Evolutionary conservation across 495 filamentous ascomycete species (phyloP).

Genomic region (Tuber borchii): DNA sequence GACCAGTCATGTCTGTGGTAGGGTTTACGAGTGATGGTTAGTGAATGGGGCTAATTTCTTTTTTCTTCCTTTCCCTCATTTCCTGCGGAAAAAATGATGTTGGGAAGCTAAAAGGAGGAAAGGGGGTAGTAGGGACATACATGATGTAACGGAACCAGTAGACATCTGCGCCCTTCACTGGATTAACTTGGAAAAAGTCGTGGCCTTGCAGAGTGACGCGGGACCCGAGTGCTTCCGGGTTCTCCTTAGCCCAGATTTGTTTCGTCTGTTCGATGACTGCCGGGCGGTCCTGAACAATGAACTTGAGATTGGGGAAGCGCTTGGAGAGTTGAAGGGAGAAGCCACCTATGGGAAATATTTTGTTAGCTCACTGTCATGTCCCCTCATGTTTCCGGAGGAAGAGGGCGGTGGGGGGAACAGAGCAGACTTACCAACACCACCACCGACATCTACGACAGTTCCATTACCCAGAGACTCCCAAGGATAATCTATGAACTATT

Average conservation of each 20-base stretch:
- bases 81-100: neutral
- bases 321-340: constrained; percentile 41
- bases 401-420: neutral
- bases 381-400: neutral
- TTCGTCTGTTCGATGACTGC: constrained; percentile 41
- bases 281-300: constrained; percentile 45
- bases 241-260: constrained; percentile 39
- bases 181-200: constrained; percentile 46
- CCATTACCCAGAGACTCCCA: constrained; percentile 43
- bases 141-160: constrained; percentile 47
- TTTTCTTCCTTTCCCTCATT: neutral
- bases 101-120: neutral
- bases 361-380: neutral
- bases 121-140: constrained; percentile 13
- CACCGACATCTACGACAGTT: constrained; percentile 46
- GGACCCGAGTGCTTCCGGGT: constrained; percentile 37
- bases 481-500: constrained; percentile 41
- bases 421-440: constrained; percentile 41
- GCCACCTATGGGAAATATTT: constrained; percentile 32
- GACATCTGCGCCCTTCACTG: constrained; percentile 44
- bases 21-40: neutral
- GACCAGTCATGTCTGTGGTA: constrained; percentile 43
- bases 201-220: constrained; percentile 44
- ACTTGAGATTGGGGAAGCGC: constrained; percentile 42
- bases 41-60: constrained; percentile 1